Percentiles rank a stretch among this genome's conserved stretches.
Evolutionary conservation across 768 basidiomycete genomes (phyloP).

Genomic region (Galerina sulciceps): DNA sequence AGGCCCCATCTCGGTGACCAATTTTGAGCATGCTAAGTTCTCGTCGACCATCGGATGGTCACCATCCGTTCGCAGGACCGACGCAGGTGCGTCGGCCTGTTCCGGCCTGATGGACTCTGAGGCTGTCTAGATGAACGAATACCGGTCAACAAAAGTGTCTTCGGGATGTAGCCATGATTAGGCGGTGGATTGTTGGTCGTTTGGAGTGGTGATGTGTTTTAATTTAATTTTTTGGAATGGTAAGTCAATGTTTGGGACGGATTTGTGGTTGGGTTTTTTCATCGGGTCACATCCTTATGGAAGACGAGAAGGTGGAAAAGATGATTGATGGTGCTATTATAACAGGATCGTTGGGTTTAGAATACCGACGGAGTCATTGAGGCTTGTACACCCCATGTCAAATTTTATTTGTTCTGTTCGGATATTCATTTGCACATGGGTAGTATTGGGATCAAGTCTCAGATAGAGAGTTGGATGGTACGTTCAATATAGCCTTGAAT

Average conservation of each 20-base stretch:
- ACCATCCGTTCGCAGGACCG: neutral
- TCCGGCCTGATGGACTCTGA: conserved; percentile 2
- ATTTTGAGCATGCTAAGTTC: conserved; percentile 43
- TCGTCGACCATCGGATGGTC: too few species aligned
- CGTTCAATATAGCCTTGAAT: neutral
- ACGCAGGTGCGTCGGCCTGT: neutral
- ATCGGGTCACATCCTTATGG: conserved; percentile 46
- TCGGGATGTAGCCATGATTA: conserved; percentile 58
- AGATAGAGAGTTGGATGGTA: conserved; percentile 32
- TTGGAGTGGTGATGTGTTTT: conserved; percentile 55
- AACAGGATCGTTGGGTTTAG: conserved; percentile 37
- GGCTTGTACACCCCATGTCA: conserved; percentile 29
- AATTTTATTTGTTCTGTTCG: conserved; percentile 14
- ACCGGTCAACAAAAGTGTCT: conserved; percentile 56
- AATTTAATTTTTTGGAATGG: conserved; percentile 53
- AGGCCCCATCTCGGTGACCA: conserved; percentile 53
- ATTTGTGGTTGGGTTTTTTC: neutral
- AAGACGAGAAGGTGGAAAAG: conserved; percentile 20
- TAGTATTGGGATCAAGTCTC: conserved; percentile 47
- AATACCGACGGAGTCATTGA: conserved; percentile 29
- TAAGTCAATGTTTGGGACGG: conserved; percentile 28
- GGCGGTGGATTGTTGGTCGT: conserved; percentile 63
- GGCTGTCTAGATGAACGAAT: conserved; percentile 23
- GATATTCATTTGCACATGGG: neutral
- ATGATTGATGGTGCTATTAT: conserved; percentile 31